phyloP scores from a whole-genome alignment of 257 asterid genomes.

The Prunella vulgaris region DNA sequence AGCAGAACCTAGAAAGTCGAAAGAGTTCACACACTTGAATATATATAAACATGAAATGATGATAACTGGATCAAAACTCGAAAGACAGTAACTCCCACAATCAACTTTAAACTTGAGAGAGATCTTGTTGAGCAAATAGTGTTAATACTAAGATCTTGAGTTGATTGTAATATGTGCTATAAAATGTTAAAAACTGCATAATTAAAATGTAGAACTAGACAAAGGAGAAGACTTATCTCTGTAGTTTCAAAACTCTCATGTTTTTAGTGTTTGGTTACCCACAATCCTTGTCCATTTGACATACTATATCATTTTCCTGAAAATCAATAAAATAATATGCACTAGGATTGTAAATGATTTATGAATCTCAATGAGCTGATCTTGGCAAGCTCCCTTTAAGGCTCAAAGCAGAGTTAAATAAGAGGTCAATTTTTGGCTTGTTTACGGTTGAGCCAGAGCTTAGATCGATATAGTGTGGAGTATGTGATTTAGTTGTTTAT shows the following conservation, averaged over 20 bases:
- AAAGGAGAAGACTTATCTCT: not conserved
- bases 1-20: not conserved
- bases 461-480: not conserved
- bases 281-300: not conserved
- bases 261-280: not conserved
- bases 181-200: not conserved
- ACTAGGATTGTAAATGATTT: not conserved
- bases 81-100: not conserved
- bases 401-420: not conserved
- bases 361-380: not conserved
- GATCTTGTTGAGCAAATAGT: not conserved
- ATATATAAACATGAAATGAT: not conserved
- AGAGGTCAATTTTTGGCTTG: conserved; percentile 3
- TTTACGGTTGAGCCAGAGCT: not conserved
- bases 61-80: not conserved
- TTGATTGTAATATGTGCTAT: not conserved
- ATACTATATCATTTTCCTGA: not conserved
- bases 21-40: not conserved
- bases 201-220: not conserved
- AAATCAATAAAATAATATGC: not conserved
- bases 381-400: not conserved
- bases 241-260: not conserved
- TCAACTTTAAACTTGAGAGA: not conserved
- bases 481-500: not conserved
- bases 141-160: not conserved